Evolutionary conservation across 805 yeast genomes (phyloP).

Genomic region (Myxozyma geophila): DNA sequence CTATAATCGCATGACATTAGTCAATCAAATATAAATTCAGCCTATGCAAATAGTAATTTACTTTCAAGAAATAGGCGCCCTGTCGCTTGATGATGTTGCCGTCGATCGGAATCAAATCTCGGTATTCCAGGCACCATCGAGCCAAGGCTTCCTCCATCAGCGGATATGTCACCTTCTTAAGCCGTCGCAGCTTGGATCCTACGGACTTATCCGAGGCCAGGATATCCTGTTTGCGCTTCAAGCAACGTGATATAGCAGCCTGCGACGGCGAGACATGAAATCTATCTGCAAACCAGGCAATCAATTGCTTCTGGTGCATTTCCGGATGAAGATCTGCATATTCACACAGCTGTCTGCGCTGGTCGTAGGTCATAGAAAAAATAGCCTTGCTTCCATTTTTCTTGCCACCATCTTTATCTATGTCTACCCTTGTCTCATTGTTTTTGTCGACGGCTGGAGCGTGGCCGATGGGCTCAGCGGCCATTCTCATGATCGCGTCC

Average conservation of each 20-base stretch:
- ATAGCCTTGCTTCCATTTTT: slow-evolving; percentile 10
- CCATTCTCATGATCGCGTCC: too few species aligned
- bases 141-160: slow-evolving; percentile 35
- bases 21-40: neutral
- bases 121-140: slow-evolving; percentile 31
- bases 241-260: slow-evolving; percentile 35
- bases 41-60: neutral
- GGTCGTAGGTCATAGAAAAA: slow-evolving; percentile 35
- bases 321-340: slow-evolving; percentile 33
- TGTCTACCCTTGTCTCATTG: neutral
- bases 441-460: neutral
- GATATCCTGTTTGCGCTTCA: slow-evolving; percentile 33
- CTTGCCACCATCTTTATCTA: neutral
- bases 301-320: slow-evolving; percentile 29
- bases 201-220: slow-evolving; percentile 8
- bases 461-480: too few species aligned
- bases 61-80: slow-evolving; percentile 26
- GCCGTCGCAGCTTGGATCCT: slow-evolving; percentile 15
- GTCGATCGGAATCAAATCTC: slow-evolving; percentile 26
- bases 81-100: slow-evolving; percentile 30
- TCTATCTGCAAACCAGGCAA: slow-evolving; percentile 25
- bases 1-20: neutral
- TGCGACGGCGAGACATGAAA: slow-evolving; percentile 32
- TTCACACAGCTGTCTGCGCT: slow-evolving; percentile 32
- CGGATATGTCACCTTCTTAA: slow-evolving; percentile 34